A percentile compares a stretch with the other conserved stretches of the same genome.
These are phyloP conservation scores for Phytopythium ostracodes DNA, from an alignment of 352 stramenopile genomes.

Conservation along the genomic window DNA sequence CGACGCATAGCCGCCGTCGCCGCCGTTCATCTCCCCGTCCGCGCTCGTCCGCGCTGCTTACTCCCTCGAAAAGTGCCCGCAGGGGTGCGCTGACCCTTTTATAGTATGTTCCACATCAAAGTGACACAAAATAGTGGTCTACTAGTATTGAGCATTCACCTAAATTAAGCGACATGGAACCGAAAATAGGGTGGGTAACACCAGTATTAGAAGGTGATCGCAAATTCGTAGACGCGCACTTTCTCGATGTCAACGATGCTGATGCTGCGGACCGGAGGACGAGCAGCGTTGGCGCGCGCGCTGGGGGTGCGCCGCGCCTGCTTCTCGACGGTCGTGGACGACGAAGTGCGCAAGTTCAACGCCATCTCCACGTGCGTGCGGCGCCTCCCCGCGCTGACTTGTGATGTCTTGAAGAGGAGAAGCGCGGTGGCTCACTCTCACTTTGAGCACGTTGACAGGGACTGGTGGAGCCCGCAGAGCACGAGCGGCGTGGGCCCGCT, in stretches of 20 bases:
- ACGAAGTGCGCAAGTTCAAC: slow-evolving; percentile 85
- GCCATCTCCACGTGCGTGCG: slow-evolving; percentile 53
- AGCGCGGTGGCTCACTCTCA: no score
- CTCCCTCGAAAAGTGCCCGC: slow-evolving; percentile 3
- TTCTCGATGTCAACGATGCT: slow-evolving; percentile 13
- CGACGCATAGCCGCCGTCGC: not conserved
- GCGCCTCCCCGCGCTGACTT: not conserved
- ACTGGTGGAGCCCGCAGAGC: slow-evolving; percentile 80
- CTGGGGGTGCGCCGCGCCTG: slow-evolving; percentile 12
- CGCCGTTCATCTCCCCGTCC: slow-evolving; percentile 8
- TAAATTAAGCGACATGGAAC: no score
- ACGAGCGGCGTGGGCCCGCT: slow-evolving; percentile 69
- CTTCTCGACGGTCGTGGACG: slow-evolving; percentile 67
- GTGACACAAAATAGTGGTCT: not conserved
- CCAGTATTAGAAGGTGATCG: not conserved
- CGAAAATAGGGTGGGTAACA: not conserved
- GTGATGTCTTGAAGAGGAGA: no score
- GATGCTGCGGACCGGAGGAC: slow-evolving; percentile 5
- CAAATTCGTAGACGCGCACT: not conserved
- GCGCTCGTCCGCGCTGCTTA: not conserved
- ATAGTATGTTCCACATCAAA: not conserved
- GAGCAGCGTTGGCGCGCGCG: not conserved
- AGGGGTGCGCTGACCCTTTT: not conserved
- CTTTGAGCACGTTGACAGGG: slow-evolving; percentile 21
- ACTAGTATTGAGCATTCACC: no score